These are phyloP conservation scores for Barbarea vulgaris DNA, from an alignment of 345 rosid genomes.

Conservation along the genomic window DNA sequence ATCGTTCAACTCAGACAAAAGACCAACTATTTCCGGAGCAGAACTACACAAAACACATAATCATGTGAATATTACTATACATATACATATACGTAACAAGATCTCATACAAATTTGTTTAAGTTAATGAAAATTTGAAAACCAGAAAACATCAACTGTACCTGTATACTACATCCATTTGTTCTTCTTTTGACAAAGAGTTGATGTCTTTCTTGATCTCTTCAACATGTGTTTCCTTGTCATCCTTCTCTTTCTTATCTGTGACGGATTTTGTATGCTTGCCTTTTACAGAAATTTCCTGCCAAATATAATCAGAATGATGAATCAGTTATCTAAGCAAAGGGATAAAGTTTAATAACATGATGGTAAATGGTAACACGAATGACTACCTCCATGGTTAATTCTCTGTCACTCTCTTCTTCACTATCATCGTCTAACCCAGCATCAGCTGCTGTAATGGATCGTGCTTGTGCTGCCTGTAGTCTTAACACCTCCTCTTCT, in stretches of 20 bases:
- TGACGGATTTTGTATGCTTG: slow-evolving; percentile 33
- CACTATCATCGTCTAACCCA: slow-evolving; percentile 63
- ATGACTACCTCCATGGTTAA: slow-evolving; percentile 71
- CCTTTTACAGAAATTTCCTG: slow-evolving; percentile 65
- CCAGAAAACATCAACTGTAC: slow-evolving; percentile 39
- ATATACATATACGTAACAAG: background rate
- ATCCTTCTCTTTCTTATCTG: slow-evolving; percentile 40
- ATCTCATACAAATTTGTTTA: background rate
- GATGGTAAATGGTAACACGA: background rate
- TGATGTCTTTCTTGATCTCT: slow-evolving; percentile 69
- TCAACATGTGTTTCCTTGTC: slow-evolving; percentile 44
- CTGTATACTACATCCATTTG: slow-evolving; percentile 86
- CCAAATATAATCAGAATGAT: slow-evolving; percentile 17
- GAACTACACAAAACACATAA: slow-evolving; percentile 53
- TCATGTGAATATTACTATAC: slow-evolving; percentile 1
- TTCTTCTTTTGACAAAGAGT: slow-evolving; percentile 79
- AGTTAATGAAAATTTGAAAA: background rate
- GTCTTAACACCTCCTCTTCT: slow-evolving; percentile 62
- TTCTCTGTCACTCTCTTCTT: slow-evolving; percentile 57
- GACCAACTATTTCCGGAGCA: slow-evolving; percentile 91
- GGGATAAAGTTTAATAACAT: background rate
- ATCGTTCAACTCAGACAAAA: slow-evolving; percentile 77
- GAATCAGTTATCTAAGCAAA: slow-evolving; percentile 22
- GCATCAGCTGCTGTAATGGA: slow-evolving; percentile 66
- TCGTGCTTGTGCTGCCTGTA: slow-evolving; percentile 53